A percentile compares a stretch with the other conserved stretches of the same genome.
These are phyloP conservation scores for Xylariales sp. DNA, from an alignment of 2,329 filamentous ascomycete genomes.

Conservation along the genomic window DNA sequence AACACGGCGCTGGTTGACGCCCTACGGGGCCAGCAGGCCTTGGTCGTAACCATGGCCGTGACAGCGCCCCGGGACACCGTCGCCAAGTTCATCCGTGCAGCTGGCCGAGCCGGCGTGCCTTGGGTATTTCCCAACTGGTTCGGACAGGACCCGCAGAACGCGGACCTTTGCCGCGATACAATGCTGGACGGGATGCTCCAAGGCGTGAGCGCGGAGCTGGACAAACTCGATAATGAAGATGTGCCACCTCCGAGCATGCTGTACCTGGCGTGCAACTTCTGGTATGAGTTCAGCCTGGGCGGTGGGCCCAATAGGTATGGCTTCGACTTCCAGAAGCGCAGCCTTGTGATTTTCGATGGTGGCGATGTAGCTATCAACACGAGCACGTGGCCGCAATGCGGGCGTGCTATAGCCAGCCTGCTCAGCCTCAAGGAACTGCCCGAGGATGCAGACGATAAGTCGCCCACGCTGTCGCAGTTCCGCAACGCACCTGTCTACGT, in stretches of 20 bases:
- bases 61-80: slow-evolving; percentile 40
- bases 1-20: slow-evolving; percentile 40
- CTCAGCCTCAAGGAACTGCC: slow-evolving; percentile 31
- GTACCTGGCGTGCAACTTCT: slow-evolving; percentile 32
- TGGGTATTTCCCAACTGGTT: slow-evolving; percentile 47
- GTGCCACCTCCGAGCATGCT: too few species aligned
- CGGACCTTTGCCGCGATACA: slow-evolving; percentile 26
- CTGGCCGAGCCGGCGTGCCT: slow-evolving; percentile 47
- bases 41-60: slow-evolving; percentile 49
- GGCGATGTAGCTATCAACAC: slow-evolving; percentile 48
- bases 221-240: slow-evolving; percentile 23
- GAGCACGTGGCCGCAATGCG: slow-evolving; percentile 53
- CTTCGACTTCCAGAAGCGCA: slow-evolving; percentile 37
- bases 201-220: slow-evolving; percentile 25
- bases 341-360: slow-evolving; percentile 42
- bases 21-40: slow-evolving; percentile 49
- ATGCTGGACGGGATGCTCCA: slow-evolving; percentile 14
- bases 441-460: slow-evolving; percentile 18
- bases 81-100: slow-evolving; percentile 47
- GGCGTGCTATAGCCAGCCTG: slow-evolving; percentile 42
- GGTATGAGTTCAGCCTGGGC: slow-evolving; percentile 46
- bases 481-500: slow-evolving; percentile 42
- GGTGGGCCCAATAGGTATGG: slow-evolving; percentile 32
- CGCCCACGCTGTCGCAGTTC: slow-evolving; percentile 33
- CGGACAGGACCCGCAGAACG: slow-evolving; percentile 15